Percentiles rank a stretch among this genome's conserved stretches.
phyloP scores from a whole-genome alignment of 108 stramenopile species.

The Nitzschia sp. region DNA sequence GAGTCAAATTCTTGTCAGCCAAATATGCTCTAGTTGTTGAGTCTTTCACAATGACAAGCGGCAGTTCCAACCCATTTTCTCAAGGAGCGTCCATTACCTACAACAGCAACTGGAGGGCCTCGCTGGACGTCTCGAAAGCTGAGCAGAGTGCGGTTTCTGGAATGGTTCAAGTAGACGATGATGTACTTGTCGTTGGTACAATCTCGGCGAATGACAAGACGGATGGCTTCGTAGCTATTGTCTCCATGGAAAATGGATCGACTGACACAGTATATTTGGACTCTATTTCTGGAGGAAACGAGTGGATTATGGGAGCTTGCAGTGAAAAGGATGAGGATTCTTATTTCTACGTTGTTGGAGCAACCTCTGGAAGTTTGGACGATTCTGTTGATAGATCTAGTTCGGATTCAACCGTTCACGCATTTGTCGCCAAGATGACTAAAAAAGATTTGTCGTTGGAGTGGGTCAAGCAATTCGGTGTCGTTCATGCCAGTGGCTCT shows the following conservation, averaged over 20 bases:
- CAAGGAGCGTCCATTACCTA: conserved; percentile 16
- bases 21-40: conserved; percentile 31
- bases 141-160: conserved; percentile 23
- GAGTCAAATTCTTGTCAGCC: conserved; percentile 29
- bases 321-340: conserved; percentile 21
- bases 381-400: neutral
- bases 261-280: conserved; percentile 26
- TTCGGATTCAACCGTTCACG: conserved; percentile 24
- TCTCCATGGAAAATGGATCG: conserved; percentile 12
- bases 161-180: conserved; percentile 18
- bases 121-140: conserved; percentile 9
- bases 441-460: conserved; percentile 15
- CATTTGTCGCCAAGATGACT: conserved; percentile 39
- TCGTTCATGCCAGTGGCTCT: conserved; percentile 21
- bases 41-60: conserved; percentile 7
- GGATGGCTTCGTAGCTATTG: conserved; percentile 36
- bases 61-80: neutral
- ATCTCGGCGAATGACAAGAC: conserved; percentile 4
- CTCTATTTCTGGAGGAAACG: conserved; percentile 23
- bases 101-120: conserved; percentile 7
- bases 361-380: conserved; percentile 27
- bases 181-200: conserved; percentile 34
- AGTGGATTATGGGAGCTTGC: conserved; percentile 34
- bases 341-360: conserved; percentile 32
- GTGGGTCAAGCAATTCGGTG: conserved; percentile 35